These are phyloP conservation scores for Otatea glauca DNA, from an alignment of 176 grass and related monocot genomes.

Conservation along the genomic window DNA sequence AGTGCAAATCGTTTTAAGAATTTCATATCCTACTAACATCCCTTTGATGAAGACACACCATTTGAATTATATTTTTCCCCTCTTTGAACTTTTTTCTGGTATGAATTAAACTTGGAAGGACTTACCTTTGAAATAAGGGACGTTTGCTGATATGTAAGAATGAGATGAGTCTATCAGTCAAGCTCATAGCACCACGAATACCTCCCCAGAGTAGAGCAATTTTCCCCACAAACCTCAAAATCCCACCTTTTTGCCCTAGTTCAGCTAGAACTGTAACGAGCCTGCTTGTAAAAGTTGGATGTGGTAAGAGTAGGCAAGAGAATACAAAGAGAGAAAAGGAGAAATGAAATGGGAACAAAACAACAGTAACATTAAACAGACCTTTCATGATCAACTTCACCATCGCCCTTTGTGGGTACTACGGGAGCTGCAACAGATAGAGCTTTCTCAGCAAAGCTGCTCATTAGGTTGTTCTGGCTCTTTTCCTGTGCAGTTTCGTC, in stretches of 20 bases:
- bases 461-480: constrained; percentile 63
- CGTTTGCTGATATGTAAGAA: constrained; percentile 83
- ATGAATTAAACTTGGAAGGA: constrained; percentile 15
- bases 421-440: constrained; percentile 89
- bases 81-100: constrained; percentile 17
- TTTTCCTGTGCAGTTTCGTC: constrained; percentile 66
- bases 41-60: constrained; percentile 11
- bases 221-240: constrained; percentile 85
- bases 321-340: constrained; percentile 5
- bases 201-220: constrained; percentile 95
- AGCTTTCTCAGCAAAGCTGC: constrained; percentile 90
- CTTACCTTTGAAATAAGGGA: constrained; percentile 86
- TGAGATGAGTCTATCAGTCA: constrained; percentile 85
- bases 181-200: constrained; percentile 94
- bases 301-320: constrained; percentile 15
- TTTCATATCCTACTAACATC: not conserved
- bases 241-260: constrained; percentile 88
- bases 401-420: constrained; percentile 81
- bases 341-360: constrained; percentile 30
- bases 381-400: constrained; percentile 93
- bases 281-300: constrained; percentile 58
- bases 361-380: constrained; percentile 34
- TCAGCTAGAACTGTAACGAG: constrained; percentile 91
- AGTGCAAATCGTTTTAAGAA: constrained; percentile 1
- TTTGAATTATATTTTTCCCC: constrained; percentile 2